Percentiles rank a stretch among this genome's conserved stretches.
These are phyloP conservation scores for Acanthamoeba triangularis DNA, from an alignment of 208 protist species.

Conservation along the genomic window DNA sequence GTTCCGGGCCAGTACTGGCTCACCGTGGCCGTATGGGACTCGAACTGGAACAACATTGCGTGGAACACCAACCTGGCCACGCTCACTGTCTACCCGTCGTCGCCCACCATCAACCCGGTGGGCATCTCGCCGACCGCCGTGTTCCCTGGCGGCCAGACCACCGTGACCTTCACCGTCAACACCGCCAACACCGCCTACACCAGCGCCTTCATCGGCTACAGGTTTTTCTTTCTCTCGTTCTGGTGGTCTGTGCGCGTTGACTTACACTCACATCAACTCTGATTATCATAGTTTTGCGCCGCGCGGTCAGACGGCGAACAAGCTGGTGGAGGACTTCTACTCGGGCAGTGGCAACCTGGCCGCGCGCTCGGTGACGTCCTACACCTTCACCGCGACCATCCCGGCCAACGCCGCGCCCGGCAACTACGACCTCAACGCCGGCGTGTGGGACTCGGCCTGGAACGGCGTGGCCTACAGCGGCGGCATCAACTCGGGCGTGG, in stretches of 20 bases:
- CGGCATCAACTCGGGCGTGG: neutral
- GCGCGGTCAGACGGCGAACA: neutral
- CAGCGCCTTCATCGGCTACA: neutral
- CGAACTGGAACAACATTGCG: constrained; percentile 27
- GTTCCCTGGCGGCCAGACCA: neutral
- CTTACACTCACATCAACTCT: neutral
- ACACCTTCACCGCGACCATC: constrained; percentile 15
- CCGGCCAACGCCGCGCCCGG: neutral
- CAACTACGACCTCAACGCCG: constrained; percentile 57
- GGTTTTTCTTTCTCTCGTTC: neutral
- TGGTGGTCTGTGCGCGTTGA: too few relatives aligned
- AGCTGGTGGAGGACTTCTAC: neutral
- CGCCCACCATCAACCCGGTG: constrained; percentile 8
- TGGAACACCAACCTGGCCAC: constrained; percentile 42
- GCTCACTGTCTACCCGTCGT: constrained; percentile 3
- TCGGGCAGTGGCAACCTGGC: neutral
- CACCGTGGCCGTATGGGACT: constrained; percentile 34
- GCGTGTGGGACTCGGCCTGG: neutral
- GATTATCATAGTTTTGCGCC: neutral
- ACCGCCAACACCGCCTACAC: neutral
- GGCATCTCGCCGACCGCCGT: neutral
- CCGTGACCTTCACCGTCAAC: neutral
- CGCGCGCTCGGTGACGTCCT: neutral
- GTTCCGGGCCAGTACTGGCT: neutral
- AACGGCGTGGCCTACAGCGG: neutral